These are phyloP conservation scores for Saccharum spontaneum DNA, from an alignment of 176 grass and related monocot genomes.

Conservation along the genomic window DNA sequence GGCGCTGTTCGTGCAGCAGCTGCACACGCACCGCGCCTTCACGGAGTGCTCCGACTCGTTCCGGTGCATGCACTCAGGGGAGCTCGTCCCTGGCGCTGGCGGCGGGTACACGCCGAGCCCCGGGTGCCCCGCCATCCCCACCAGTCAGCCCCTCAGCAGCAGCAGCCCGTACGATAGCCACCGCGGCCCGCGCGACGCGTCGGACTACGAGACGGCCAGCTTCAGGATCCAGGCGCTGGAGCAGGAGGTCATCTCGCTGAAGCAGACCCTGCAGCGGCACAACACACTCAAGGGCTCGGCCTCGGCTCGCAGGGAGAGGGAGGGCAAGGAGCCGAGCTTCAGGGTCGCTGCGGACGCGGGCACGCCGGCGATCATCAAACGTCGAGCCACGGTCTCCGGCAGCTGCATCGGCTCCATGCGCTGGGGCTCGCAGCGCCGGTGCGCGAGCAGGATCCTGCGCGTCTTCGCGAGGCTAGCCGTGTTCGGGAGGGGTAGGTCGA, in stretches of 20 bases:
- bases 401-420: slow-evolving; percentile 81
- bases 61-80: slow-evolving; percentile 54
- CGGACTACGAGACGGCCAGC: slow-evolving; percentile 72
- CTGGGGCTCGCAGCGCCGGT: slow-evolving; percentile 75
- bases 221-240: slow-evolving; percentile 86
- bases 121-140: slow-evolving; percentile 40
- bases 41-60: slow-evolving; percentile 85
- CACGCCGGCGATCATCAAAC: slow-evolving; percentile 3
- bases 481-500: slow-evolving; percentile 63
- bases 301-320: slow-evolving; percentile 9
- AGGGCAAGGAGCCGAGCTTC: slow-evolving; percentile 46
- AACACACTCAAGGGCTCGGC: slow-evolving; percentile 42
- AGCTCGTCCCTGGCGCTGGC: slow-evolving; percentile 34
- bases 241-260: slow-evolving; percentile 75
- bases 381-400: slow-evolving; percentile 46
- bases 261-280: slow-evolving; percentile 66
- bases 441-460: slow-evolving; percentile 67
- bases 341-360: slow-evolving; percentile 29
- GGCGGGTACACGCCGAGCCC: slow-evolving; percentile 63
- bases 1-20: slow-evolving; percentile 91
- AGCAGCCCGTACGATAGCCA: slow-evolving; percentile 45
- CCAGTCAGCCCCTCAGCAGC: slow-evolving; percentile 44
- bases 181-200: slow-evolving; percentile 25
- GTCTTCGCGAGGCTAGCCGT: slow-evolving; percentile 75
- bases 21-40: slow-evolving; percentile 81